Evolutionary conservation across 2,329 filamentous ascomycete species (phyloP), one percentile per base, ranked within the genome.

Genomic region (Pseudogymnoascus sp.): DNA sequence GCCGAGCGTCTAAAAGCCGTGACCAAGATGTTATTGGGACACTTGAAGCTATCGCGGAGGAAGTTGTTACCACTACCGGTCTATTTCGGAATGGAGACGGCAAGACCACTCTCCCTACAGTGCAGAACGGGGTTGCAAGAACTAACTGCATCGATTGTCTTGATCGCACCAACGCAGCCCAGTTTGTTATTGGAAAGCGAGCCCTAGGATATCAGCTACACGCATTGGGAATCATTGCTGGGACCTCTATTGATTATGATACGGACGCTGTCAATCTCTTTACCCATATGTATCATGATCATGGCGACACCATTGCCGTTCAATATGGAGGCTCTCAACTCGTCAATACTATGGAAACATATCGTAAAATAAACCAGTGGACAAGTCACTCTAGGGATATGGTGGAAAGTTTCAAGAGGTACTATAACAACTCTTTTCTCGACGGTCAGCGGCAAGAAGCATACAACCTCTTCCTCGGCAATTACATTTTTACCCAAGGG

Each of bases 301-400:
- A 99, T 72, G 95, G 95, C 63, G 95, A 99, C 75, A 97, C 93
- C 3, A 97, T 99, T 71, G 95, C 95, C 0, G 89, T 97, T 62
- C 95, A 99, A 74, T 99, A 99, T 70, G 95, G 95, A 63, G 95
- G 95, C 8, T 97, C 93, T 2, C 95, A 99, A 75, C 83, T 99
- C 0, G 95, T 99, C 70, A 99, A 99, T 74, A 99, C 95, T 0
- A 97, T 99, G 93, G 93, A 96, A 68, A 99, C 95, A 3, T 99
- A 99, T 75, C 89, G 95, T 63, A 97, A 97, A 77, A 96, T 97
- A 74, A 97, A 97, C 69, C 93, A 97, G 74, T 99, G 95, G 95
- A 96, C 92, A 23, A 96, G 91, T 70, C 92, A 96, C 74, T 97
- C 93, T 2, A 85, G 95, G 68, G 95, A 99, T 75, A 97, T 99